Evolutionary conservation across 352 stramenopile genomes (phyloP).

Genomic region (Phytophthora aleatoria): DNA sequence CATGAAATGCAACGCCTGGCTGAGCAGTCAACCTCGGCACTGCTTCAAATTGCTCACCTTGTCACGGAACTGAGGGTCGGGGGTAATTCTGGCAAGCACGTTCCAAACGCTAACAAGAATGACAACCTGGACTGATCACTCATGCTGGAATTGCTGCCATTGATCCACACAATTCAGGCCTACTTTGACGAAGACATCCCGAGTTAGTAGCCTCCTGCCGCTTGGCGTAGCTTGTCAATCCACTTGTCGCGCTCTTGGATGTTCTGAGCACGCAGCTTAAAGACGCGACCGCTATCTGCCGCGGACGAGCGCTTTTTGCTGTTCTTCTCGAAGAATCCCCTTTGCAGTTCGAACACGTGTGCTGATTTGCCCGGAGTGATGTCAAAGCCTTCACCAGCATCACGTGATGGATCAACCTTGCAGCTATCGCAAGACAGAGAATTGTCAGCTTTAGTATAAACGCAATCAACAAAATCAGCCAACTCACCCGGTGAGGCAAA

Average conservation of each 20-base stretch:
- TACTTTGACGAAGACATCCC: neutral
- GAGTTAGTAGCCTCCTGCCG: conserved; percentile 46
- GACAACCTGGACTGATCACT: conserved; percentile 6
- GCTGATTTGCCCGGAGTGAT: conserved; percentile 74
- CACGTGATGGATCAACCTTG: conserved; percentile 68
- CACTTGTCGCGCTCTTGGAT: conserved; percentile 85
- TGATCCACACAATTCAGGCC: conserved; percentile 10
- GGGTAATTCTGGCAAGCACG: neutral
- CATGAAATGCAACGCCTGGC: conserved; percentile 4
- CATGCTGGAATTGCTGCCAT: conserved; percentile 5
- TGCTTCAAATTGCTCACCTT: conserved; percentile 11
- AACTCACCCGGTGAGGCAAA: conserved; percentile 74
- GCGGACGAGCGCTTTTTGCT: conserved; percentile 75
- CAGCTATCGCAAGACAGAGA: conserved; percentile 40
- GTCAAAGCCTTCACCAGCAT: conserved; percentile 85
- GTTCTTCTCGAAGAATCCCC: conserved; percentile 83
- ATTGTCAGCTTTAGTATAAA: neutral
- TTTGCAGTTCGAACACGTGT: conserved; percentile 78
- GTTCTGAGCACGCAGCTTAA: conserved; percentile 82
- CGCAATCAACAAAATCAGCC: neutral
- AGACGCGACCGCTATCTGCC: conserved; percentile 74
- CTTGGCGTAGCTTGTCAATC: conserved; percentile 77
- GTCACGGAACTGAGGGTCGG: conserved; percentile 1
- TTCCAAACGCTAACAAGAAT: neutral
- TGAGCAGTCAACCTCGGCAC: neutral